Base-by-base conservation (phyloP, 345 rosid genomes). In the Combretum micranthum region DNA sequence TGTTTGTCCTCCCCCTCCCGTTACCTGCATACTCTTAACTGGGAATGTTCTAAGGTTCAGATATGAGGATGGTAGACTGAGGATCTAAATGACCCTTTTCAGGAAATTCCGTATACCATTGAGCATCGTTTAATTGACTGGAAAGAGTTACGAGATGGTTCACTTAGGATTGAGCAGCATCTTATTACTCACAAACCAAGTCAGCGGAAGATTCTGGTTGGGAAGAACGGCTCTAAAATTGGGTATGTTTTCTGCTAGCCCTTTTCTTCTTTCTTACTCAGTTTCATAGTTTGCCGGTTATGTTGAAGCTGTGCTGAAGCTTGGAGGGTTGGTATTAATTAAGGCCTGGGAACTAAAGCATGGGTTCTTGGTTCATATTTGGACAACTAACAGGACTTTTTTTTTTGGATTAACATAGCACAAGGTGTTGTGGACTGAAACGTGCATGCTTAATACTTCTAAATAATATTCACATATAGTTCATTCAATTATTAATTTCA, bases 181-280 rank as follows among this genome's bases (percentile, higher is more conserved):
- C 70, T 85, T 5, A 75, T 89, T 66, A 82, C 85, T 47, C 76
- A 72, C 59, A 87, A 89, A 64, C 52, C 68, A 50, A 93, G 97
- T 80, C 97, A 87, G 61, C 86, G 95, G 52, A 87, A 79, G 79
- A 89, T 93, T 79, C 90, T 93, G 57, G 96, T 85, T 37, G 99
- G 99, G 53, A 90, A 85, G 74, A 83, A 80, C 4, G 97, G 99
- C 63, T 74, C 81, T 58, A 85, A 82, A 69, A 85, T 85, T 51
- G 96, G 97, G 97, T 82, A 81, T 65, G 52, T 54, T 11, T 64
- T 49, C 45, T 39, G 6, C 44, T 48, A 12, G 57, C 42, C 4
- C 22, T 64, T 15, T 1, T 59, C 43, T 59, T 62, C 43, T 20
- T 46, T 44, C 13, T 44, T 42, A 20, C n/a, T 54, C 42, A 48